Percentiles rank a stretch among this genome's conserved stretches.
Conservation (phyloP, 1,284 basidiomycete genomes). For the Irpex sp. region DNA sequence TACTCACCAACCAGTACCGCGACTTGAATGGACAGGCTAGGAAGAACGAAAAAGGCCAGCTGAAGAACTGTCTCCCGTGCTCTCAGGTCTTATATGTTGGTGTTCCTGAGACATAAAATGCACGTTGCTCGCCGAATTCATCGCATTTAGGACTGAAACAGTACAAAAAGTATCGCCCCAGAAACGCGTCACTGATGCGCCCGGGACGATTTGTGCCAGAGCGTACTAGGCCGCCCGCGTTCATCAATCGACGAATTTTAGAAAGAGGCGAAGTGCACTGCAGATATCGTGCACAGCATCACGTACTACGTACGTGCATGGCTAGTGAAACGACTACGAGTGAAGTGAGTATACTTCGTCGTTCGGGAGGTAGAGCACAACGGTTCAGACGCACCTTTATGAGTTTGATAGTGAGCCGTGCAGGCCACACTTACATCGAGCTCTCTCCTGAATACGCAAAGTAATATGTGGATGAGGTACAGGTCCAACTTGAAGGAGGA, state of each 20-base stretch:
- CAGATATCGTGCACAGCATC: neutral
- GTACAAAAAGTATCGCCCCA: neutral
- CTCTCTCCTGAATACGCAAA: too few relatives aligned
- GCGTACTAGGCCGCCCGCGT: neutral
- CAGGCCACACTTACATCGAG: too few relatives aligned
- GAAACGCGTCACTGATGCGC: neutral
- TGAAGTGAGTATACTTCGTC: too few relatives aligned
- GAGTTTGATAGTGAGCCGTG: too few relatives aligned
- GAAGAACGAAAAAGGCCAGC: conserved; percentile 8
- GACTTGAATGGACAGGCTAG: neutral
- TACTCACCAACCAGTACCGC: conserved; percentile 11
- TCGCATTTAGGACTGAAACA: neutral
- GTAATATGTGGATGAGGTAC: too few relatives aligned
- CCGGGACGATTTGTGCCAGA: neutral
- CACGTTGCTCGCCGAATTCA: neutral
- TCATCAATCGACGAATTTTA: neutral
- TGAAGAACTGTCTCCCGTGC: neutral
- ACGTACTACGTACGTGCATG: neutral
- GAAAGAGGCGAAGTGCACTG: neutral
- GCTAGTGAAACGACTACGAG: too few relatives aligned
- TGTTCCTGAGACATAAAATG: too few relatives aligned
- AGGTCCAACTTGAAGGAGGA: too few relatives aligned
- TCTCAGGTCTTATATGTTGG: conserved; percentile 3
- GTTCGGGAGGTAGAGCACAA: too few relatives aligned
- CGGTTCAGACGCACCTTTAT: too few relatives aligned